Percentiles rank a stretch among this genome's conserved stretches.
These are phyloP conservation scores for Aspergillus sp. DNA, from an alignment of 2,329 filamentous ascomycete genomes.

Conservation along the genomic window DNA sequence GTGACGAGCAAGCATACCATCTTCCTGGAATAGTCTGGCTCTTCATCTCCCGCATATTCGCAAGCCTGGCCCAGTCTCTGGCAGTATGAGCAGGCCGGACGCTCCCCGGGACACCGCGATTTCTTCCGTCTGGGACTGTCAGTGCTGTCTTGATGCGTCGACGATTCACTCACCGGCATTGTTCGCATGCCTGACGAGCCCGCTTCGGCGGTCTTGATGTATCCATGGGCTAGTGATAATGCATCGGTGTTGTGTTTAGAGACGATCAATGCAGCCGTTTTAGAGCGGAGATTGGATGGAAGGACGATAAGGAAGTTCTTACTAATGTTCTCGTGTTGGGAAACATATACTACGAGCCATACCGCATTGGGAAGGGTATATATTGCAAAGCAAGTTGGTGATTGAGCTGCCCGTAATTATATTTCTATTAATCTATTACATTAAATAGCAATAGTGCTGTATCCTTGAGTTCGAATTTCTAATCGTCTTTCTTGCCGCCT, in stretches of 20 bases:
- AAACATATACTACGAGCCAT: too few relatives aligned
- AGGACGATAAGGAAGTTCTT: too few relatives aligned
- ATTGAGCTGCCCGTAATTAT: too few relatives aligned
- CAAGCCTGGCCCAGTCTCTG: slow-evolving; percentile 32
- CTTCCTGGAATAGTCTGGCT: slow-evolving; percentile 1
- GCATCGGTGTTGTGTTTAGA: background rate
- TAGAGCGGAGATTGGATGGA: too few relatives aligned
- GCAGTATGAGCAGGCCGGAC: slow-evolving; percentile 34
- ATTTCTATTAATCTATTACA: too few relatives aligned
- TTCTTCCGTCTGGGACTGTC: slow-evolving; percentile 29
- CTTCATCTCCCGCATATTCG: slow-evolving; percentile 23
- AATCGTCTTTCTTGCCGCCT: too few relatives aligned
- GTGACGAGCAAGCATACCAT: background rate
- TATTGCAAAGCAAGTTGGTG: too few relatives aligned
- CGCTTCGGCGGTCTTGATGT: slow-evolving; percentile 5
- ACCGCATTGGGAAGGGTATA: too few relatives aligned
- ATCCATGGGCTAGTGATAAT: background rate
- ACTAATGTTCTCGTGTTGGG: too few relatives aligned
- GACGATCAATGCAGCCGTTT: too few relatives aligned
- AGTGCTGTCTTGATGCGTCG: background rate
- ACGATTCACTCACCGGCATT: slow-evolving; percentile 25
- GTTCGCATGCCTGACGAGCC: slow-evolving; percentile 28
- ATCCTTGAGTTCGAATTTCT: too few relatives aligned
- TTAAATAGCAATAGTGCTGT: too few relatives aligned
- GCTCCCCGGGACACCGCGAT: slow-evolving; percentile 33